These are phyloP conservation scores for Trichophyton simii DNA, from an alignment of 2,329 filamentous ascomycete species.

Conservation along the genomic window DNA sequence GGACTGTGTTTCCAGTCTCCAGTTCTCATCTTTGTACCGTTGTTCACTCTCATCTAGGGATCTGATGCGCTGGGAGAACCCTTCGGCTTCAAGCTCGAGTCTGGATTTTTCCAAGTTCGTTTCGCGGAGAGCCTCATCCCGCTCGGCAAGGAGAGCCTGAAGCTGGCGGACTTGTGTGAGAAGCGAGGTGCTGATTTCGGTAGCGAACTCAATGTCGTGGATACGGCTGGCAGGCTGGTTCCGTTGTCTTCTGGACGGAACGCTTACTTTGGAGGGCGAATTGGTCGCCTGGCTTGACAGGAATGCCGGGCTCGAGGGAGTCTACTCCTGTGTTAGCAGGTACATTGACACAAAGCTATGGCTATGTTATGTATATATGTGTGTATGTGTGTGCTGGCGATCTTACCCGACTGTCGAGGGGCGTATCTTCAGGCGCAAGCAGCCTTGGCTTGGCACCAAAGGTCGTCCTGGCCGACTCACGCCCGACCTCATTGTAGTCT, in stretches of 20 bases:
- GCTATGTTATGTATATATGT: too few species aligned
- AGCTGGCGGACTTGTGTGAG: conserved; percentile 88
- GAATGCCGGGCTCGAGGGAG: conserved; percentile 58
- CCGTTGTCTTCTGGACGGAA: conserved; percentile 74
- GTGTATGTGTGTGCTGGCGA: conserved; percentile 11
- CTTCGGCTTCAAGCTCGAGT: conserved; percentile 71
- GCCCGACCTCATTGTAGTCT: conserved; percentile 88
- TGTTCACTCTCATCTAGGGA: conserved; percentile 86
- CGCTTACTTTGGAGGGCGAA: conserved; percentile 78
- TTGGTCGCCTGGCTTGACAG: conserved; percentile 74
- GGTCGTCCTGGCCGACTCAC: conserved; percentile 79
- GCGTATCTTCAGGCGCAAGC: conserved; percentile 53
- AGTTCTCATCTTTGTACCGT: conserved; percentile 96
- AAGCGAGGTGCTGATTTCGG: conserved; percentile 89
- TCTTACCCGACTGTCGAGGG: conserved; percentile 35
- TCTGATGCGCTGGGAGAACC: conserved; percentile 65
- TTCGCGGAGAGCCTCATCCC: conserved; percentile 71
- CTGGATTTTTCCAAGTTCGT: conserved; percentile 61
- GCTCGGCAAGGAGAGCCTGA: conserved; percentile 71
- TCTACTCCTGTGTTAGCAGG: conserved; percentile 32
- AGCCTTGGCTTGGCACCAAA: conserved; percentile 68
- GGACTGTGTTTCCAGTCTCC: conserved; percentile 85
- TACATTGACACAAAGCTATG: conserved; percentile 4
- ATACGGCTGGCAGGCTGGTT: conserved; percentile 82
- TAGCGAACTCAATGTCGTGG: conserved; percentile 96